Base-by-base conservation (phyloP, 1,284 basidiomycete genomes). In the Earliella scabrosa region DNA sequence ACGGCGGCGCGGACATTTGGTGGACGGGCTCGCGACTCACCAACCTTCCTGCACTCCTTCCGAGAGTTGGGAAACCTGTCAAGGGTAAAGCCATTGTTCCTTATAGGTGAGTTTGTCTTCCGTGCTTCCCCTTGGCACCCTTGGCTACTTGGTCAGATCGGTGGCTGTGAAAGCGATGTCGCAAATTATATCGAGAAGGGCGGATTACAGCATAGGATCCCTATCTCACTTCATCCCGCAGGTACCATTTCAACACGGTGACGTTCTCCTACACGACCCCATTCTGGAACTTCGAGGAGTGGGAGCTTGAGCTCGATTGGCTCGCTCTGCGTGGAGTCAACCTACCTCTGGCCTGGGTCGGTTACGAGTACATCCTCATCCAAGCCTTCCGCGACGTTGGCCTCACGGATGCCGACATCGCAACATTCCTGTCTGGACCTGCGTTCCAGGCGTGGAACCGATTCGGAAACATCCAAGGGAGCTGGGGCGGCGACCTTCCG, bases 231-330 rank as follows among this genome's bases (percentile, higher is more conserved):
- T 13, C n/a, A 10, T 18, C 4, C 44, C 32, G 64, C 47, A 70
- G 76, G 27, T 78, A 76, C 53, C 71, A 75, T 50, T 73, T 77
- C 67, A 79, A 79, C 59, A 77, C 76, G 6, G 76, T 77, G 54
- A 78, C 77, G 2, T 78, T 77, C 58, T 68, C 68, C 55, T 80
- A 79, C 63, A 75, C 76, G 1, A 65, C 73, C 8, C 72, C 73
- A 1, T 79, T 77, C 56, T 79, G 76, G 70, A 50, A 68, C 43
- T 79, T 76, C 40, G 61, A 74, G 2, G 70, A 77, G 54, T 79
- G 76, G 77, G 70, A 70, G 21, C 65, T 75, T n/a, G 73, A 79
- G 35, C 64, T 77, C 2, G 77, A 79, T 61, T 79, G 78, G 78
- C 71, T 77, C 50, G 73, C 75, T 0, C 70, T 78, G n/a, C 73